Conservation (phyloP, 495 filamentous ascomycete genomes). For the Xylaria bambusicola region DNA sequence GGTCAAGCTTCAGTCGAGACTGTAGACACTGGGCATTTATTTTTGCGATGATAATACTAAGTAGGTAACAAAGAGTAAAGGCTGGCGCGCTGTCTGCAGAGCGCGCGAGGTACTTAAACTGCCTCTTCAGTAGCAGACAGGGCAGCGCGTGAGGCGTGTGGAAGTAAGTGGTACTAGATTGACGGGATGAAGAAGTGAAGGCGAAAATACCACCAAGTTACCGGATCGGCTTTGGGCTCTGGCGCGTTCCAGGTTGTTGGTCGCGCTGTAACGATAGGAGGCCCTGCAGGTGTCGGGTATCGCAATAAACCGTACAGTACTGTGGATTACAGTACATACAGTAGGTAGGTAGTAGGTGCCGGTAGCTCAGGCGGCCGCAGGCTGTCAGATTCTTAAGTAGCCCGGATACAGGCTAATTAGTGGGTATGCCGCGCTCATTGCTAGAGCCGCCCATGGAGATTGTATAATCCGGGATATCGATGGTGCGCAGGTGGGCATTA, state of each 20-base stretch:
- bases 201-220: not conserved
- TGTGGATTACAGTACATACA: no score
- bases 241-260: constrained; percentile 19
- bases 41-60: not conserved
- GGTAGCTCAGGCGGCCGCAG: no score
- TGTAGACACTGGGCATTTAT: not conserved
- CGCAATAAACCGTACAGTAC: not conserved
- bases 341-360: no score
- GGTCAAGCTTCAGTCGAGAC: not conserved
- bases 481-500: not conserved
- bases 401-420: not conserved
- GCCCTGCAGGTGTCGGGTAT: not conserved
- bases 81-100: no score
- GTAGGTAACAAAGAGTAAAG: no score
- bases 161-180: not conserved
- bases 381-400: constrained; percentile 6
- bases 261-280: constrained; percentile 14
- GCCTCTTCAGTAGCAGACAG: not conserved
- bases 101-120: not conserved
- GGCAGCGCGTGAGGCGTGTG: not conserved
- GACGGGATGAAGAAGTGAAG: not conserved
- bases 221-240: constrained; percentile 2
- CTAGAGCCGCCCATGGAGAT: constrained; percentile 3
- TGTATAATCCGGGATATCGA: constrained; percentile 17
- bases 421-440: constrained; percentile 3